Base-by-base conservation (phyloP, 441 rosid genomes). In the Brassica hybrid region DNA sequence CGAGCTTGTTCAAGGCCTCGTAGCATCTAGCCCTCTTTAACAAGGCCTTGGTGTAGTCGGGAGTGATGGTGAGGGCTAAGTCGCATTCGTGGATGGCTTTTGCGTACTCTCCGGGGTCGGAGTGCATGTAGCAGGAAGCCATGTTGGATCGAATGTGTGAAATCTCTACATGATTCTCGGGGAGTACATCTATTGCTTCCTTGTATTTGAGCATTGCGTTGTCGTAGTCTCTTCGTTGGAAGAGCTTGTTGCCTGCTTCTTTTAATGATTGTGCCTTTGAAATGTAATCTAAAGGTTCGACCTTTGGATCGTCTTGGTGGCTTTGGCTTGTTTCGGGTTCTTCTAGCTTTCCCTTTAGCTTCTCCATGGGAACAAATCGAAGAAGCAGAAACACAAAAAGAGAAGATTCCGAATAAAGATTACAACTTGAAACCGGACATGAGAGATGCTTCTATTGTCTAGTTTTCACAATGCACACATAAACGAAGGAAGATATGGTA, bases 51-150 rank as follows among this genome's bases (percentile, higher is more conserved):
- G 79, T 80, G 68, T 84, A 84, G 73, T 84, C 83, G 38, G 92
- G 94, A 1, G 88, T 76, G 21, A 88, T 84, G 74, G 57, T 84
- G n/a, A 90, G 84, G 5, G 94, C 92, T 67, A 88, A 80, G 71
- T 90, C 86, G 52, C 91, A 88, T 58, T 88, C 88, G 3, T 78
- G 74, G 73, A 90, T 83, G 0, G 92, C 94, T 59, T 78, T 81
- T 0, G 83, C 90, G 83, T 79, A 90, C 81, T 90, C 92, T 23
- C 71, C 77, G 18, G 88, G 83, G 57, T 89, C 91, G 72, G 79
- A 74, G 68, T 90, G 94, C 94, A 88, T 90, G 76, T 85, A 88
- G 76, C 92, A 90, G 0, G 94, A 83, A 38, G 94, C 94, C 79
- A 86, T 85, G 64, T 86, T 79, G 71, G 87, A 86, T 34, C 94